These are phyloP conservation scores for Penicillium roqueforti DNA, from an alignment of 495 filamentous ascomycete species.

Conservation along the genomic window DNA sequence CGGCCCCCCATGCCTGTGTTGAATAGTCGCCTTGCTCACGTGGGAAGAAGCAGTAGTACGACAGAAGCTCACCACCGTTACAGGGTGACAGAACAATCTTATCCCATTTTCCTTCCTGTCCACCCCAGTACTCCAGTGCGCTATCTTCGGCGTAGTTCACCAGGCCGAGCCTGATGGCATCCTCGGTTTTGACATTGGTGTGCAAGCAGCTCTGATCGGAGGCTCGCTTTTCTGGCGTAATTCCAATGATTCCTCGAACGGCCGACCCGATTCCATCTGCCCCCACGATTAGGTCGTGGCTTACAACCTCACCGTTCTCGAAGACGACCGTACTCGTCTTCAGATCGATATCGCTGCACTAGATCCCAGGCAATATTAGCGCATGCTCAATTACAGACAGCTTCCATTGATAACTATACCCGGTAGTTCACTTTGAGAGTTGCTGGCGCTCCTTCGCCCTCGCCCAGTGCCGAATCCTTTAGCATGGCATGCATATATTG, in stretches of 20 bases:
- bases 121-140: constrained; percentile 49
- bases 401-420: constrained; percentile 13
- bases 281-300: constrained; percentile 41
- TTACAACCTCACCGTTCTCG: constrained; percentile 26
- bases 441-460: constrained; percentile 41
- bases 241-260: constrained; percentile 39
- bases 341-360: constrained; percentile 38
- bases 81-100: constrained; percentile 50
- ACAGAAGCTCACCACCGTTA: constrained; percentile 43
- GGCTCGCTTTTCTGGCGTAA: constrained; percentile 43
- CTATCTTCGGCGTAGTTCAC: constrained; percentile 42
- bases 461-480: constrained; percentile 43
- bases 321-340: constrained; percentile 36
- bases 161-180: constrained; percentile 39
- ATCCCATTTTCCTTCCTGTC: constrained; percentile 45
- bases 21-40: constrained; percentile 39
- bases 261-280: constrained; percentile 45
- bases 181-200: constrained; percentile 41
- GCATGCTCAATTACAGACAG: neutral
- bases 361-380: constrained; percentile 1
- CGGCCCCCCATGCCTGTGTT: constrained; percentile 39
- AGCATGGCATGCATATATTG: constrained; percentile 54
- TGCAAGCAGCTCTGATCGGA: constrained; percentile 45
- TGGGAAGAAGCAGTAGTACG: constrained; percentile 51
- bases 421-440: constrained; percentile 42